Conservation (phyloP, 1,139 yeast species). For the Groenewaldozyma auringiensis region DNA sequence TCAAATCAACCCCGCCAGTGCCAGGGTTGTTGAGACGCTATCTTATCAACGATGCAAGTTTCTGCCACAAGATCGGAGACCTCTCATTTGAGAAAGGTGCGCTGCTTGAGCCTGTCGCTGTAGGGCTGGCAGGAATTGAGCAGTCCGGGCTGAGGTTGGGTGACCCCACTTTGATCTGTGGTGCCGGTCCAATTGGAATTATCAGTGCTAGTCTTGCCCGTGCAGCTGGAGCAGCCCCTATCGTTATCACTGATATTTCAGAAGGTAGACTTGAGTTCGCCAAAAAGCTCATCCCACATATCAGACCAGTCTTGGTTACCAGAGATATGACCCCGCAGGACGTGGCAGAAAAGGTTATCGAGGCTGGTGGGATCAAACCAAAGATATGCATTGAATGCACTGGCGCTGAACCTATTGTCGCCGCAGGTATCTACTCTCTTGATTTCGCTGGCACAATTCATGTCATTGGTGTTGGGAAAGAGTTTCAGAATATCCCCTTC, state of each 20-base stretch:
- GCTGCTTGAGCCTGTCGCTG: constrained; percentile 78
- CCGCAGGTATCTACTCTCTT: constrained; percentile 52
- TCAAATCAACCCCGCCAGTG: constrained; percentile 81
- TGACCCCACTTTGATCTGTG: constrained; percentile 69
- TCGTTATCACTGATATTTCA: constrained; percentile 50
- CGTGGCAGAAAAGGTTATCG: constrained; percentile 36
- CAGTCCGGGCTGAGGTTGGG: constrained; percentile 63
- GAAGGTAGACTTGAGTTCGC: constrained; percentile 21
- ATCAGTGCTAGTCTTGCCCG: constrained; percentile 70
- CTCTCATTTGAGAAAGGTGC: constrained; percentile 83
- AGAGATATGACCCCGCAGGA: constrained; percentile 27
- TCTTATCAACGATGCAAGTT: constrained; percentile 71
- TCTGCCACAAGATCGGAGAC: constrained; percentile 71
- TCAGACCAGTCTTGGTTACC: constrained; percentile 21
- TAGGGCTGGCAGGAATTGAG: constrained; percentile 77
- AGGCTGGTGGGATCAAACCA: constrained; percentile 46
- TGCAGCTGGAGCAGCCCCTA: constrained; percentile 72
- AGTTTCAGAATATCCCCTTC: constrained; percentile 63
- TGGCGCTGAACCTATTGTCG: constrained; percentile 61
- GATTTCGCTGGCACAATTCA: constrained; percentile 59
- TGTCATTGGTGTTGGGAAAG: constrained; percentile 72
- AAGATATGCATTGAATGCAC: constrained; percentile 62
- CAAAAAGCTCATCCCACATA: constrained; percentile 28
- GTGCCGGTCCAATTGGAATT: constrained; percentile 92
- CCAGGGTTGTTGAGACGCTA: constrained; percentile 66